Evolutionary conservation across 2,329 filamentous ascomycete genomes (phyloP), one percentile per base, ranked within the genome.

Genomic region (Fusarium chlamydosporum): DNA sequence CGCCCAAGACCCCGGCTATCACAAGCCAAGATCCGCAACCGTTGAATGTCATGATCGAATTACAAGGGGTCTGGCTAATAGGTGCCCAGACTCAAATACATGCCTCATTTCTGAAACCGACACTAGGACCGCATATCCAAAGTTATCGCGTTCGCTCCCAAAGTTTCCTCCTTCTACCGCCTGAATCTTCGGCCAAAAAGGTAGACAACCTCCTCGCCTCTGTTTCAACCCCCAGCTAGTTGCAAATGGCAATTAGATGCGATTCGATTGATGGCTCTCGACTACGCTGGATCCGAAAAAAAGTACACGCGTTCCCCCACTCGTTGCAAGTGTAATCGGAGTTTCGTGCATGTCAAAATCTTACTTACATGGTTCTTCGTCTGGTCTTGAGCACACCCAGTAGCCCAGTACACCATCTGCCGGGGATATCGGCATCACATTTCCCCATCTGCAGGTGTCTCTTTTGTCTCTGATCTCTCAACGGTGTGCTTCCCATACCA

Each of bases 381-480:
- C 67, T 65, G 47, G 52, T 59, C 62, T 61, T 72, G 50, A 53
- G 56, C 37, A 34, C 50, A 56, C 56, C 57, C 61, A 62, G 56
- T 54, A 54, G 37, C 35, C 57, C 35, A 62, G 29, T 61, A 12
- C 55, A 55, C 23, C 62, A 74, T 72, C 67, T 74, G 62, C 72
- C 69, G 72, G 60, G 61, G 51, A 29, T 66, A 47, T 56, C 64
- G 67, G 72, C 72, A 73, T 72, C 63, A 62, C 50, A 62, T 60
- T 72, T 71, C 71, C 56, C 62, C 68, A 72, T 70, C 65, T 73
- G 69, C 60, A 70, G 52, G 63, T 61, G 55, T 42, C 62, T 68
- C 60, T 63, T 53, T 61, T 58, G 61, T 67, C 63, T 71, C 51
- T 68, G 68, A 73, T 73, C 71, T 71, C 37, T 65, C 50, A 61